A percentile compares a stretch with the other conserved stretches of the same genome.
Evolutionary conservation across 371 early-diverging fungal species (phyloP).

Genomic region (Blakeslea trispora): DNA sequence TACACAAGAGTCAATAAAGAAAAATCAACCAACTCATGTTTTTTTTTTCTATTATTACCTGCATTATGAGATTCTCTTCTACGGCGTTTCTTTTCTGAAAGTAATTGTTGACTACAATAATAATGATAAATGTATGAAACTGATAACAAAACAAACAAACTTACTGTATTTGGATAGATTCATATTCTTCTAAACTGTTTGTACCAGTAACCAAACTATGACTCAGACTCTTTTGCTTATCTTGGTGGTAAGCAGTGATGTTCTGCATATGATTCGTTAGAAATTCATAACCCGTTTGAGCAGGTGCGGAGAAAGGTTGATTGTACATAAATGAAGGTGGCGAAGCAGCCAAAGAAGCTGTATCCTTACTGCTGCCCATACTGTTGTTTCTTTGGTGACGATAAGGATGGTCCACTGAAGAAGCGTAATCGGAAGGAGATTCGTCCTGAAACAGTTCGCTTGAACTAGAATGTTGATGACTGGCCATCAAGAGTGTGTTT

Average conservation of each 20-base stretch:
- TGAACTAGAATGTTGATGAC: not conserved
- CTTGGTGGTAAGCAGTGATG: conserved; percentile 18
- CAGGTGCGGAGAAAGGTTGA: conserved; percentile 50
- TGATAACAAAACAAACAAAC: conserved; percentile 9
- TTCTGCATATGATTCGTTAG: conserved; percentile 34
- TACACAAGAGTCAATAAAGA: too few species aligned
- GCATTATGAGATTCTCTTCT: conserved; percentile 97
- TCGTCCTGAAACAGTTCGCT: conserved; percentile 11
- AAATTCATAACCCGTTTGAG: conserved; percentile 42
- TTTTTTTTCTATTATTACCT: conserved; percentile 40
- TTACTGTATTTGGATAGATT: conserved; percentile 50
- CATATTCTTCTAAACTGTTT: conserved; percentile 42
- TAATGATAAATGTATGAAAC: not conserved
- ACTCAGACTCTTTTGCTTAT: not conserved
- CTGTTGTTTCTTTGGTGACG: conserved; percentile 11
- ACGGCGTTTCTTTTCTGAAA: conserved; percentile 83
- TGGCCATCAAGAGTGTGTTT: not conserved
- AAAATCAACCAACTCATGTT: not conserved
- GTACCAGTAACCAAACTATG: conserved; percentile 13
- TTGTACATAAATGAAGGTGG: conserved; percentile 13
- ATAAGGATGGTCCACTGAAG: conserved; percentile 12
- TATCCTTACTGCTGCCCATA: conserved; percentile 1
- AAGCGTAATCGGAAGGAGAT: conserved; percentile 30
- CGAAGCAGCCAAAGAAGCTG: conserved; percentile 4
- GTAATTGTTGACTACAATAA: conserved; percentile 33